phyloP scores from a whole-genome alignment of 805 yeast species.

The Brettanomyces custersianus region DNA sequence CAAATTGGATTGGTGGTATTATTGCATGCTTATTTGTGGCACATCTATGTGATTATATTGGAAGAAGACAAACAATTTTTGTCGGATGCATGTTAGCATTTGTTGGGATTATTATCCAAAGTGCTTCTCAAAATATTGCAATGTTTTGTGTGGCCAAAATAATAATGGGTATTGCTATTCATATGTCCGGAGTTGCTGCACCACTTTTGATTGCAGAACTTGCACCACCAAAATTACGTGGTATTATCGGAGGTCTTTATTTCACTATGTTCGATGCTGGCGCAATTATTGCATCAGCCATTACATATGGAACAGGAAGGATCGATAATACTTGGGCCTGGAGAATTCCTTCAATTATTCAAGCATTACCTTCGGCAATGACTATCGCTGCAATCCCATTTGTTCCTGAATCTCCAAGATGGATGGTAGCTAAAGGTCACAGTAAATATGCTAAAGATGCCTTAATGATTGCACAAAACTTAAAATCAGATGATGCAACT shows the following conservation, averaged over 20 bases:
- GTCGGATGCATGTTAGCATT: conserved; percentile 45
- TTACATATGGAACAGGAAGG: conserved; percentile 25
- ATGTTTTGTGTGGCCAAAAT: conserved; percentile 26
- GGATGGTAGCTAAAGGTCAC: conserved; percentile 22
- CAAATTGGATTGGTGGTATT: conserved; percentile 7
- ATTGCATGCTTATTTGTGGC: conserved; percentile 1
- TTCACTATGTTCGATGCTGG: conserved; percentile 36
- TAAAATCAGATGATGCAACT: conserved; percentile 21
- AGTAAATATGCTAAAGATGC: conserved; percentile 26
- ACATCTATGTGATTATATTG: conserved; percentile 36
- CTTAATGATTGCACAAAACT: conserved; percentile 25
- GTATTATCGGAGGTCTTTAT: conserved; percentile 29
- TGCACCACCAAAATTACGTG: conserved; percentile 18
- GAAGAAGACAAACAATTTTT: conserved; percentile 50
- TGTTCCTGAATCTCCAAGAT: conserved; percentile 35
- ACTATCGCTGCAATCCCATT: conserved; percentile 26
- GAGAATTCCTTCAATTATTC: conserved; percentile 46
- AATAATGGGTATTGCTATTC: conserved; percentile 23
- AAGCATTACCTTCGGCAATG: conserved; percentile 35
- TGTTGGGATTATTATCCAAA: conserved; percentile 47
- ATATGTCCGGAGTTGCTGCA: conserved; percentile 17
- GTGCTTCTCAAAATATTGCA: conserved; percentile 23
- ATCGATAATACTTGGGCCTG: conserved; percentile 35
- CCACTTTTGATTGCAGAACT: conserved; percentile 24
- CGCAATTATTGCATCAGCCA: conserved; percentile 36